These are phyloP conservation scores for Xylariaceae sp. DNA, from an alignment of 2,329 filamentous ascomycete genomes.

Conservation along the genomic window DNA sequence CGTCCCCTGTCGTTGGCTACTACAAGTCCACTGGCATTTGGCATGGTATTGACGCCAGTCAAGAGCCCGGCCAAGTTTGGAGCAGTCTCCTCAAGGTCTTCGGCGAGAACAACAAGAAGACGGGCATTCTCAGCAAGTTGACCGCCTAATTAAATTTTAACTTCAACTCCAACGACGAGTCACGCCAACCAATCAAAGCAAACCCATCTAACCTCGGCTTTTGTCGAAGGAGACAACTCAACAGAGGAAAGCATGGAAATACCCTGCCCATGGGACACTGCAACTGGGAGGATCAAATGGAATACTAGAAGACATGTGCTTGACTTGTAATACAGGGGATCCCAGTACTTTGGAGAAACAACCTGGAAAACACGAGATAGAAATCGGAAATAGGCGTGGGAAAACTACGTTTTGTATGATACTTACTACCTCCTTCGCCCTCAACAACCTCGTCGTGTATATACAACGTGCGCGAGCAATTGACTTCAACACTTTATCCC, in stretches of 20 bases:
- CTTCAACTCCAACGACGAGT: conserved; percentile 1
- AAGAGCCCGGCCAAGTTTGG: conserved; percentile 95
- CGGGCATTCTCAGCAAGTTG: conserved; percentile 43
- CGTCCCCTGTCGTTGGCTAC: conserved; percentile 85
- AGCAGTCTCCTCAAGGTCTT: conserved; percentile 85
- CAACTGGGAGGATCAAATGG: neutral
- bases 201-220: neutral
- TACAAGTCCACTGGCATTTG: conserved; percentile 98
- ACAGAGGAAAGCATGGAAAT: neutral
- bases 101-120: conserved; percentile 56
- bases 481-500: neutral
- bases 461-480: conserved; percentile 21
- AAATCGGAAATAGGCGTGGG: conserved; percentile 1
- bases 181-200: neutral
- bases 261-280: conserved; percentile 6
- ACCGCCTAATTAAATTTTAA: conserved; percentile 29
- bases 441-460: conserved; percentile 13
- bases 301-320: conserved; percentile 7
- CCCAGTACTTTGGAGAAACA: conserved; percentile 9
- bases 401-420: conserved; percentile 21
- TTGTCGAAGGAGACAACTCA: neutral
- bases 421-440: conserved; percentile 9
- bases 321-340: conserved; percentile 1
- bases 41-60: conserved; percentile 90
- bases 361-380: conserved; percentile 6